These are phyloP conservation scores for Nemania sp. DNA, from an alignment of 2,329 filamentous ascomycete species.

Conservation along the genomic window DNA sequence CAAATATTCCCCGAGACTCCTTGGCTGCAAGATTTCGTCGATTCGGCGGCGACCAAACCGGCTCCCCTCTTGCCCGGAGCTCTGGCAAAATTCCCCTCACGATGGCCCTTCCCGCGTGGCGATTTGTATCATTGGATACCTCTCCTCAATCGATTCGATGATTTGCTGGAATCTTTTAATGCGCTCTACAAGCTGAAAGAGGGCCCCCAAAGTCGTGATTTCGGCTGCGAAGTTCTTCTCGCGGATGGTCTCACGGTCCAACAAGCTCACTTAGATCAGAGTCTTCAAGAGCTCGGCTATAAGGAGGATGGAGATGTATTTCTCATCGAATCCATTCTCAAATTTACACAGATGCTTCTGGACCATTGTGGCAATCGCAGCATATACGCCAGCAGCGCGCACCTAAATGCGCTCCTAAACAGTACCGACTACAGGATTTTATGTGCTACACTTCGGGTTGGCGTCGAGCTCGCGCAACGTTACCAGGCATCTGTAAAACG, in stretches of 20 bases:
- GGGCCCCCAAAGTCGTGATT: conserved; percentile 79
- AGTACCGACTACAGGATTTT: conserved; percentile 81
- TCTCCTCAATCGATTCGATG: conserved; percentile 89
- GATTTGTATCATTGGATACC: conserved; percentile 99
- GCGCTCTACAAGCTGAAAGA: conserved; percentile 77
- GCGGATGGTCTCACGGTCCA: conserved; percentile 53
- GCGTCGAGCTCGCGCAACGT: conserved; percentile 84
- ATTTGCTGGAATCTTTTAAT: conserved; percentile 80
- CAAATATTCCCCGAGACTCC: conserved; percentile 65
- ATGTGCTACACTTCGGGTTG: conserved; percentile 75
- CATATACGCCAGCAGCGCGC: conserved; percentile 90
- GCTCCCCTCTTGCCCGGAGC: conserved; percentile 76
- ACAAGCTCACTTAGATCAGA: conserved; percentile 48
- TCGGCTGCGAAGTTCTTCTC: conserved; percentile 67
- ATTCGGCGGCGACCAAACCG: conserved; percentile 67
- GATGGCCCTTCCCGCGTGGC: conserved; percentile 94
- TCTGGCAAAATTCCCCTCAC: conserved; percentile 78
- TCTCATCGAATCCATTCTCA: conserved; percentile 77
- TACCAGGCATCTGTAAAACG: conserved; percentile 89
- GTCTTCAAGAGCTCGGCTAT: conserved; percentile 64
- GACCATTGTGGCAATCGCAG: conserved; percentile 97
- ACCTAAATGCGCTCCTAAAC: conserved; percentile 86
- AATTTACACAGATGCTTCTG: conserved; percentile 84
- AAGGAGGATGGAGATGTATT: conserved; percentile 75
- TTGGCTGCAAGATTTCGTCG: conserved; percentile 81